Conservation (phyloP, 2,329 filamentous ascomycete species). For the Alternaria consortialis region DNA sequence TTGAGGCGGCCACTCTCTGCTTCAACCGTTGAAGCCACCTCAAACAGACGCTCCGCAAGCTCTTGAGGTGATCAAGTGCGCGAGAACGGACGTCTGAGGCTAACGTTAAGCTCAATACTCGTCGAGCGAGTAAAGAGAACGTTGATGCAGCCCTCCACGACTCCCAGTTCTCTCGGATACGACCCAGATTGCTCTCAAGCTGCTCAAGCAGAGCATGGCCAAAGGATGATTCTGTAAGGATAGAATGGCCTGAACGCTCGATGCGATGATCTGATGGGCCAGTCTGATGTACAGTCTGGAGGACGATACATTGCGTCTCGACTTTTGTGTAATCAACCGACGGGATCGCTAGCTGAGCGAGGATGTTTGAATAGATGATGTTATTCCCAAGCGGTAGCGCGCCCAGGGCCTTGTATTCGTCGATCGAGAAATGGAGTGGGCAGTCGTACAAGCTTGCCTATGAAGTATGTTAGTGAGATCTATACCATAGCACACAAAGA, state of each 20-base stretch:
- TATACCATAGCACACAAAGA: neutral
- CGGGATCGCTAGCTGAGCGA: slow-evolving; percentile 51
- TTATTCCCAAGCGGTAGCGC: slow-evolving; percentile 58
- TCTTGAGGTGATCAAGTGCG: slow-evolving; percentile 46
- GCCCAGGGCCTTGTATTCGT: slow-evolving; percentile 65
- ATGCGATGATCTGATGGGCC: slow-evolving; percentile 46
- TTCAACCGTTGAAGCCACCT: slow-evolving; percentile 54
- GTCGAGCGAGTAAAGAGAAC: slow-evolving; percentile 54
- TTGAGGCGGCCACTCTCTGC: slow-evolving; percentile 29
- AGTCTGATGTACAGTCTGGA: slow-evolving; percentile 61
- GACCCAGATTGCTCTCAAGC: slow-evolving; percentile 21
- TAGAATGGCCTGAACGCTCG: slow-evolving; percentile 49
- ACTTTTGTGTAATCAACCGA: slow-evolving; percentile 52
- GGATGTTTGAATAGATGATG: slow-evolving; percentile 36
- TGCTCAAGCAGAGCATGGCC: slow-evolving; percentile 24
- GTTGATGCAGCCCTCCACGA: slow-evolving; percentile 53
- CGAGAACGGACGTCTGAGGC: slow-evolving; percentile 23
- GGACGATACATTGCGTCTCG: slow-evolving; percentile 59
- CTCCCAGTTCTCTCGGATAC: slow-evolving; percentile 43
- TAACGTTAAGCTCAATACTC: slow-evolving; percentile 55
- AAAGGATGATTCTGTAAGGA: slow-evolving; percentile 50
- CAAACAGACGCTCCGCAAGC: slow-evolving; percentile 47
- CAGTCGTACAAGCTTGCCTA: slow-evolving; percentile 48
- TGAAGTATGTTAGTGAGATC: neutral
- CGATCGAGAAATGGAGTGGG: slow-evolving; percentile 58